phyloP scores from a whole-genome alignment of 2,329 filamentous ascomycete genomes.

The Phoma sp. region DNA sequence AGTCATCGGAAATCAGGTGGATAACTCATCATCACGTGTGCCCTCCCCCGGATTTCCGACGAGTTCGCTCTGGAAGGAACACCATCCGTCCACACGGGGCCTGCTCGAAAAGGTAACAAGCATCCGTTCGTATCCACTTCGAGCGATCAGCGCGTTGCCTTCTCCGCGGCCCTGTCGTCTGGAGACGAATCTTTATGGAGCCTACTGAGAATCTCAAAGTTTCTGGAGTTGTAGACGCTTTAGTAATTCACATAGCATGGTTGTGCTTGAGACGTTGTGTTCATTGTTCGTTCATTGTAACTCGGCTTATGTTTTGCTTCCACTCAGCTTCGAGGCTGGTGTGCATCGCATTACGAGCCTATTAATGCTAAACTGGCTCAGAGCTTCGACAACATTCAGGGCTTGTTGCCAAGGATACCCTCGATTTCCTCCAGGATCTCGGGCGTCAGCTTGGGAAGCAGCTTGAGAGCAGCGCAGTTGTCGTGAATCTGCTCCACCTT shows the following conservation, averaged over 20 bases:
- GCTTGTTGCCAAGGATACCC: slow-evolving; percentile 49
- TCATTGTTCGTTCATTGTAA: not conserved
- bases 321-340: not conserved
- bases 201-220: not conserved
- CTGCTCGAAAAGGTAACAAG: not conserved
- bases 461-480: slow-evolving; percentile 55
- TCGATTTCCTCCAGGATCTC: slow-evolving; percentile 51
- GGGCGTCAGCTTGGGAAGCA: slow-evolving; percentile 49
- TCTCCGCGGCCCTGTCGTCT: not conserved
- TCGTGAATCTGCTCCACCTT: slow-evolving; percentile 58
- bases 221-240: not conserved
- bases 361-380: not conserved
- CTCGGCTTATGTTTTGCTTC: not conserved
- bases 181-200: not conserved
- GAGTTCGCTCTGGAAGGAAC: not conserved
- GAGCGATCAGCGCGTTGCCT: not conserved
- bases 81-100: slow-evolving; percentile 12
- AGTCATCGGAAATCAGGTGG: not conserved
- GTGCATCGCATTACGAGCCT: not conserved
- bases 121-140: not conserved
- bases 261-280: not conserved
- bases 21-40: too few species aligned
- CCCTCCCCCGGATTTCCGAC: slow-evolving; percentile 1
- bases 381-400: slow-evolving; percentile 27
- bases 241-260: not conserved